Conservation (phyloP, 1,284 basidiomycete species). For the Sporisorium exsertum region DNA sequence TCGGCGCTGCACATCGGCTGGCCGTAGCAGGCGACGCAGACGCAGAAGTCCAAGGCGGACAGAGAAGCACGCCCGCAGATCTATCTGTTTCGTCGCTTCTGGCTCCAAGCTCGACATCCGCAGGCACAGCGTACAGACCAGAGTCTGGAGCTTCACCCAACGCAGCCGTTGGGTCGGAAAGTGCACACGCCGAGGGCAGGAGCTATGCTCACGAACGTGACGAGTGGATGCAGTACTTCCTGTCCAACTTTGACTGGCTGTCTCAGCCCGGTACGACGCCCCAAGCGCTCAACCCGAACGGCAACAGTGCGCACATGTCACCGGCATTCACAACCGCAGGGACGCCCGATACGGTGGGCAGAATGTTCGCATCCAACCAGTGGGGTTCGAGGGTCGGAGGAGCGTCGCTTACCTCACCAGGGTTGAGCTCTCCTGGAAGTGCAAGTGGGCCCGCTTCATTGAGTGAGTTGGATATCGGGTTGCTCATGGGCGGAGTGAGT, state of each 20-base stretch:
- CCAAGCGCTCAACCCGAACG: slow-evolving; percentile 8
- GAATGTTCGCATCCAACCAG: slow-evolving; percentile 7
- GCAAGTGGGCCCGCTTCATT: slow-evolving; percentile 27
- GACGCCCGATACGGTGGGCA: not conserved
- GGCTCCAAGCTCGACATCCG: slow-evolving; percentile 5
- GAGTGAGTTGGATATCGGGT: slow-evolving; percentile 45
- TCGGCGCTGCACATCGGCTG: not conserved
- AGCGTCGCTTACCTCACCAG: slow-evolving; percentile 20
- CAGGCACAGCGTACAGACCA: slow-evolving; percentile 6
- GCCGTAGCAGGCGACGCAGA: not conserved
- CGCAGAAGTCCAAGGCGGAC: not conserved
- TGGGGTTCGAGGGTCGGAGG: not conserved
- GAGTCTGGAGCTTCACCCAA: slow-evolving; percentile 5
- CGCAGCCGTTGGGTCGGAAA: slow-evolving; percentile 1
- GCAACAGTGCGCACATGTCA: slow-evolving; percentile 8
- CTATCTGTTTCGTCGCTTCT: slow-evolving; percentile 26
- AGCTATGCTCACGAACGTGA: slow-evolving; percentile 35
- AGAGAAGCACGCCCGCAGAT: slow-evolving; percentile 19
- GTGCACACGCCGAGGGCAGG: slow-evolving; percentile 8
- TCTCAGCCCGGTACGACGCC: slow-evolving; percentile 20
- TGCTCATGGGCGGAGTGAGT: slow-evolving; percentile 50
- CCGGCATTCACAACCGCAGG: slow-evolving; percentile 4
- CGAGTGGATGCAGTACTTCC: slow-evolving; percentile 54
- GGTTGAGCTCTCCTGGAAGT: slow-evolving; percentile 39
- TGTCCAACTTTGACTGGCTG: slow-evolving; percentile 53